These are phyloP conservation scores for Pseudocercospora vitis DNA, from an alignment of 2,329 filamentous ascomycete genomes.

Conservation along the genomic window DNA sequence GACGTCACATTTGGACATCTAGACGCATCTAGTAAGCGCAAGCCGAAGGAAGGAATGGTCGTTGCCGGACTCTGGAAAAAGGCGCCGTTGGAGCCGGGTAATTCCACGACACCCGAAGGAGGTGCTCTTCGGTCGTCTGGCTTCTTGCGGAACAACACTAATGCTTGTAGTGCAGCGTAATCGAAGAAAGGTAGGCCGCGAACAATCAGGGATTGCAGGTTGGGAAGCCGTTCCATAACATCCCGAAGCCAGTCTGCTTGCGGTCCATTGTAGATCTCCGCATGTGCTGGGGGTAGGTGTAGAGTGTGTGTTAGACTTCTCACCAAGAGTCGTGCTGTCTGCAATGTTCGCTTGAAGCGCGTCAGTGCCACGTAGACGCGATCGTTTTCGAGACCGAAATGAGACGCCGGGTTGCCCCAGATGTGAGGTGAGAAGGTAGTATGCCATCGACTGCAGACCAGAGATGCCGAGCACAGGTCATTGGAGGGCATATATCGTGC, in stretches of 20 bases:
- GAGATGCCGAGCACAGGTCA: constrained; percentile 56
- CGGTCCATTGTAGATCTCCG: constrained; percentile 61
- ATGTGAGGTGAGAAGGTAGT: constrained; percentile 58
- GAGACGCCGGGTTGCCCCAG: constrained; percentile 63
- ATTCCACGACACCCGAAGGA: constrained; percentile 29
- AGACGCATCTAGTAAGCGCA: constrained; percentile 59
- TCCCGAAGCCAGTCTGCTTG: constrained; percentile 60
- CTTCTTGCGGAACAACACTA: constrained; percentile 38
- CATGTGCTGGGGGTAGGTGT: constrained; percentile 60
- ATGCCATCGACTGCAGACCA: constrained; percentile 61
- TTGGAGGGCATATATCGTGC: constrained; percentile 58
- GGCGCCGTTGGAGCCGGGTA: constrained; percentile 36
- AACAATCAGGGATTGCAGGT: constrained; percentile 60
- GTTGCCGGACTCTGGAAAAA: constrained; percentile 23
- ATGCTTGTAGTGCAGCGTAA: constrained; percentile 55
- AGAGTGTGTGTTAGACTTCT: constrained; percentile 61
- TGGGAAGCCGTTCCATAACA: constrained; percentile 58
- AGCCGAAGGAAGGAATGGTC: constrained; percentile 41
- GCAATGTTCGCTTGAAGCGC: constrained; percentile 58
- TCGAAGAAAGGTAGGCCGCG: constrained; percentile 62
- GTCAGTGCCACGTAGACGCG: constrained; percentile 62
- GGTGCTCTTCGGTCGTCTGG: constrained; percentile 29
- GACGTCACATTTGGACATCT: constrained; percentile 60
- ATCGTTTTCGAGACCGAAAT: constrained; percentile 62
- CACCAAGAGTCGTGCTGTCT: constrained; percentile 53